These are phyloP conservation scores for Claviceps sorghi DNA, from an alignment of 2,329 filamentous ascomycete genomes.

Conservation along the genomic window DNA sequence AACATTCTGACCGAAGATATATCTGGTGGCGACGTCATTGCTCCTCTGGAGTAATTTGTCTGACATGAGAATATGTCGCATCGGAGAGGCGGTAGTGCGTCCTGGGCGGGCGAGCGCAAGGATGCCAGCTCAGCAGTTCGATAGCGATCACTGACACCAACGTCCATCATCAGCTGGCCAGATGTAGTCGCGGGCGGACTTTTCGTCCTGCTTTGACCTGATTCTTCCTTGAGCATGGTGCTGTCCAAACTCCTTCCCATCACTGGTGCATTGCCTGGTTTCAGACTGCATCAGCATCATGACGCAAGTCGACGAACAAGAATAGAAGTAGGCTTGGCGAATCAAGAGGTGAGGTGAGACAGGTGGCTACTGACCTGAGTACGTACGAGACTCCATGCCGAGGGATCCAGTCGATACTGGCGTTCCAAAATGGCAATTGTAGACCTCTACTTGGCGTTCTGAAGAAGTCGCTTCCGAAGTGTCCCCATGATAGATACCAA, in stretches of 20 bases:
- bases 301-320: background rate
- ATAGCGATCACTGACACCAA: slow-evolving; percentile 18
- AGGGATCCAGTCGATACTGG: slow-evolving; percentile 21
- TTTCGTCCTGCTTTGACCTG: slow-evolving; percentile 29
- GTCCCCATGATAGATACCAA: background rate
- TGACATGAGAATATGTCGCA: background rate
- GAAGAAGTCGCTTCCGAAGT: slow-evolving; percentile 25
- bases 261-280: background rate
- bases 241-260: slow-evolving; percentile 30
- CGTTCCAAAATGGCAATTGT: slow-evolving; percentile 18
- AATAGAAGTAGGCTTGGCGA: background rate
- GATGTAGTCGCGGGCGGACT: slow-evolving; percentile 35
- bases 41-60: slow-evolving; percentile 38
- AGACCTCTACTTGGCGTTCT: slow-evolving; percentile 20
- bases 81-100: slow-evolving; percentile 24
- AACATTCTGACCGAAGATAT: slow-evolving; percentile 21
- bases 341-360: background rate
- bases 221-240: slow-evolving; percentile 23
- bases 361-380: slow-evolving; percentile 29
- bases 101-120: slow-evolving; percentile 24
- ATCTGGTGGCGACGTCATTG: slow-evolving; percentile 38
- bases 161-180: slow-evolving; percentile 30
- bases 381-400: slow-evolving; percentile 36
- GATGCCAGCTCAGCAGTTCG: slow-evolving; percentile 16
- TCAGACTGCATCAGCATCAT: background rate